Evolutionary conservation across 2,329 filamentous ascomycete genomes (phyloP).

Genomic region (Akanthomyces dipterigenus): DNA sequence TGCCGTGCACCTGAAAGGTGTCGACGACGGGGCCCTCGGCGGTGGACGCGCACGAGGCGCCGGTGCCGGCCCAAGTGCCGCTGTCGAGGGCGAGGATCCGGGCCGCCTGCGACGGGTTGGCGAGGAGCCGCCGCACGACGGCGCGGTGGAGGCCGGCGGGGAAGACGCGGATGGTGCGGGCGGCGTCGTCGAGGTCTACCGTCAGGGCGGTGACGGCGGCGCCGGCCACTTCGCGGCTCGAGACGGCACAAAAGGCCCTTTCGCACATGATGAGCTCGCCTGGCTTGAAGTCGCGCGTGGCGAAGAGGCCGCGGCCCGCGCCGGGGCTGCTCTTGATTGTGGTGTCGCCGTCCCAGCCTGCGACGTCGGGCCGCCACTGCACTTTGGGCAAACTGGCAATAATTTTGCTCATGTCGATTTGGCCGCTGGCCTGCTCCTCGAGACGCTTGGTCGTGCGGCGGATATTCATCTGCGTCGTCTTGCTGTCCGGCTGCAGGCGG

Average conservation of each 20-base stretch:
- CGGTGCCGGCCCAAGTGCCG: constrained; percentile 23
- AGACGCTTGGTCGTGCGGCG: constrained; percentile 18
- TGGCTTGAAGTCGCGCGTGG: constrained; percentile 22
- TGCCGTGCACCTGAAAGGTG: constrained; percentile 26
- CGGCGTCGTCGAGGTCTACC: constrained; percentile 25
- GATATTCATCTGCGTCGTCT: constrained; percentile 16
- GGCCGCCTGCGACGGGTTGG: constrained; percentile 21
- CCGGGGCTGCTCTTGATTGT: constrained; percentile 21
- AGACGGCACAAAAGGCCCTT: constrained; percentile 26
- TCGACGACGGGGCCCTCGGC: constrained; percentile 21
- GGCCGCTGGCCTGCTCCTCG: constrained; percentile 18
- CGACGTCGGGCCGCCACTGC: constrained; percentile 24
- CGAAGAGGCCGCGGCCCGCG: constrained; percentile 32
- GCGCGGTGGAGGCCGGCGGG: constrained; percentile 25
- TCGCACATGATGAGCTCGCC: constrained; percentile 29
- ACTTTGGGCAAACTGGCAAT: constrained; percentile 18
- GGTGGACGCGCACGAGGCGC: constrained; percentile 16
- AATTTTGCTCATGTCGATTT: constrained; percentile 20
- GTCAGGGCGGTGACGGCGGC: constrained; percentile 25
- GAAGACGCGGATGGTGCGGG: constrained; percentile 22
- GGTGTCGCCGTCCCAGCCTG: constrained; percentile 22
- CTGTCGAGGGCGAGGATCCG: constrained; percentile 18
- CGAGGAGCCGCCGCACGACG: constrained; percentile 20
- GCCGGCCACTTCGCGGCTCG: constrained; percentile 21
- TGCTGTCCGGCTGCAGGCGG: constrained; percentile 20